Percentiles rank a stretch among this genome's conserved stretches.
These are phyloP conservation scores for Hemisphaericaspora nanyangensis DNA, from an alignment of 805 yeast species.

Conservation along the genomic window DNA sequence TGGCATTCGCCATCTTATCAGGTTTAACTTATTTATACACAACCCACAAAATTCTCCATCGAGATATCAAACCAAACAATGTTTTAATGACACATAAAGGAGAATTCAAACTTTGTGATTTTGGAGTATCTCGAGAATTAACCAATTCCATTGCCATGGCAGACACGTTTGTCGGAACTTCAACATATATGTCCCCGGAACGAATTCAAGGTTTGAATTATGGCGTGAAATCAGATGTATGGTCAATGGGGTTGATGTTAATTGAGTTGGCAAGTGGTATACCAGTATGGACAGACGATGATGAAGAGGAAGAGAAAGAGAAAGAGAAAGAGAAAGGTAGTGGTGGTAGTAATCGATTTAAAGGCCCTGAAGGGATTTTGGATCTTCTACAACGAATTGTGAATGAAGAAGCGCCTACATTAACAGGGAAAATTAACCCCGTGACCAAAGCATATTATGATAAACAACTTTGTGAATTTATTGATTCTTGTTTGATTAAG, in stretches of 20 bases:
- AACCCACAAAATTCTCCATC: slow-evolving; percentile 82
- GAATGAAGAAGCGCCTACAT: slow-evolving; percentile 82
- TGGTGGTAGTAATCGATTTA: slow-evolving; percentile 10
- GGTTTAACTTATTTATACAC: slow-evolving; percentile 82
- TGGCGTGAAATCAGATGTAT: slow-evolving; percentile 92
- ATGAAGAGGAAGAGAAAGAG: slow-evolving; percentile 7
- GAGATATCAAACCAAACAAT: slow-evolving; percentile 95
- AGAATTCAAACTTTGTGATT: slow-evolving; percentile 88
- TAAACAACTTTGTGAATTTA: slow-evolving; percentile 56
- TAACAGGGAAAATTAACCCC: slow-evolving; percentile 35
- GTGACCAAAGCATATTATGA: slow-evolving; percentile 33
- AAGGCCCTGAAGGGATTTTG: slow-evolving; percentile 77
- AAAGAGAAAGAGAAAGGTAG: background rate
- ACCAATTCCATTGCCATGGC: slow-evolving; percentile 83
- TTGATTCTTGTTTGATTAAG: slow-evolving; percentile 69
- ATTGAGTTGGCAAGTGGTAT: slow-evolving; percentile 84
- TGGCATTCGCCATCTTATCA: slow-evolving; percentile 70
- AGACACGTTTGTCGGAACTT: slow-evolving; percentile 97
- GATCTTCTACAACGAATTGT: slow-evolving; percentile 91
- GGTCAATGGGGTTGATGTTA: slow-evolving; percentile 93
- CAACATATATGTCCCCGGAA: slow-evolving; percentile 96
- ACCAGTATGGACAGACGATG: slow-evolving; percentile 68
- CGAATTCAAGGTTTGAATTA: slow-evolving; percentile 93
- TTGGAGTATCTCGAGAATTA: slow-evolving; percentile 91
- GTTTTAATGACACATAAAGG: slow-evolving; percentile 85